Conservation (phyloP, 805 yeast species). For the Candida cerambycidarum region DNA sequence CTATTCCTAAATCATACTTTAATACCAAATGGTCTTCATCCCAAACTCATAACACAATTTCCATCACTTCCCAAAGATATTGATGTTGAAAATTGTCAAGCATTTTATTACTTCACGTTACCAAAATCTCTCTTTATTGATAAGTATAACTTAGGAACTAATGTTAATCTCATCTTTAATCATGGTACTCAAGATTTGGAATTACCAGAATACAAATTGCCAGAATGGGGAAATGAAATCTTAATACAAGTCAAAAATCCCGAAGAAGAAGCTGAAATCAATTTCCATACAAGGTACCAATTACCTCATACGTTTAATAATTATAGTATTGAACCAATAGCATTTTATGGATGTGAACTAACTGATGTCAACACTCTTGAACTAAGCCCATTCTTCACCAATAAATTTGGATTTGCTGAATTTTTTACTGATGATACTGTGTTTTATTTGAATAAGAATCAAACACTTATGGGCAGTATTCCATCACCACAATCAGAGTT, state of each 20-base stretch:
- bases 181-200: constrained; percentile 39
- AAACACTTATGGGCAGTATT: constrained; percentile 1
- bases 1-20: constrained; percentile 1
- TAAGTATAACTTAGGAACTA: constrained; percentile 32
- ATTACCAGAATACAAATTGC: constrained; percentile 37
- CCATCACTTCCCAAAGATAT: constrained; percentile 17
- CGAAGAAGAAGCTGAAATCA: constrained; percentile 22
- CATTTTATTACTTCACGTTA: constrained; percentile 33
- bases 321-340: constrained; percentile 10
- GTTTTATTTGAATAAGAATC: constrained; percentile 25
- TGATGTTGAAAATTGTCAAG: constrained; percentile 30
- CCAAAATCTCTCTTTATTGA: constrained; percentile 37
- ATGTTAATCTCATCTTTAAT: constrained; percentile 22
- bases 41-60: constrained; percentile 23
- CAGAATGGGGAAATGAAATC: constrained; percentile 42
- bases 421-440: constrained; percentile 42
- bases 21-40: constrained; percentile 37
- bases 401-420: constrained; percentile 31
- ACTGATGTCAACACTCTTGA: constrained; percentile 24
- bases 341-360: constrained; percentile 38
- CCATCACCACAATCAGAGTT: constrained; percentile 15
- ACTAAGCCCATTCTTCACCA: constrained; percentile 38
- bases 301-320: constrained; percentile 21
- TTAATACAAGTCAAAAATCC: constrained; percentile 13
- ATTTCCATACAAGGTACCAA: constrained; percentile 43